A percentile compares a stretch with the other conserved stretches of the same genome.
Evolutionary conservation across 1,284 basidiomycete species (phyloP).

Genomic region (Moesziomyces sp.): DNA sequence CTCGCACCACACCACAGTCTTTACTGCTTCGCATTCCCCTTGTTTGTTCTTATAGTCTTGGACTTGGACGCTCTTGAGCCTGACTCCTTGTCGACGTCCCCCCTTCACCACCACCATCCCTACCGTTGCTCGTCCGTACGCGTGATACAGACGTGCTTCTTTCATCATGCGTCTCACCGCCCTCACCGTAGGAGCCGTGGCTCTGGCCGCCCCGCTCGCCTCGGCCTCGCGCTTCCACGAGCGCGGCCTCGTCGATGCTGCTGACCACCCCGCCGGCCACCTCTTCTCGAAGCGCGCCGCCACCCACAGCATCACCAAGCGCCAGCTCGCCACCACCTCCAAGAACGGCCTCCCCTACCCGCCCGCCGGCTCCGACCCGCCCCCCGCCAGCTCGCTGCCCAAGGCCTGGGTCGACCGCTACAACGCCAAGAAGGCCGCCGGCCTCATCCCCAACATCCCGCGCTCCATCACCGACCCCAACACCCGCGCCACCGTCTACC

Average conservation of each 20-base stretch:
- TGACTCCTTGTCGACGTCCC: background rate
- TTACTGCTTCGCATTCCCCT: conserved; percentile 15
- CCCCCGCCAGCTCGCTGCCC: conserved; percentile 47
- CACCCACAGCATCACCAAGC: conserved; percentile 38
- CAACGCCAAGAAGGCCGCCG: conserved; percentile 73
- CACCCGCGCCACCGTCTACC: conserved; percentile 51
- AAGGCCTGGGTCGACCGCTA: conserved; percentile 77
- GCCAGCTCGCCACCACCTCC: conserved; percentile 43
- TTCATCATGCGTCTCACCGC: conserved; percentile 40
- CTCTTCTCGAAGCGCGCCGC: conserved; percentile 44
- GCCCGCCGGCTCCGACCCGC: conserved; percentile 45
- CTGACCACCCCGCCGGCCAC: conserved; percentile 43
- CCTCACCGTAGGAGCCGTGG: conserved; percentile 39
- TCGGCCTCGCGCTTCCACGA: conserved; percentile 25
- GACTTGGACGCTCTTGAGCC: background rate
- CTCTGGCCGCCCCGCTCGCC: conserved; percentile 39
- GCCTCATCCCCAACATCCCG: conserved; percentile 79
- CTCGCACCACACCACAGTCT: conserved; percentile 30
- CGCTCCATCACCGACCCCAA: conserved; percentile 68
- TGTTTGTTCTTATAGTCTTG: conserved; percentile 6
- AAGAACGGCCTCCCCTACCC: conserved; percentile 59
- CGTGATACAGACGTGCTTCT: background rate
- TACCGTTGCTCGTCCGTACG: background rate
- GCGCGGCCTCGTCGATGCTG: conserved; percentile 38
- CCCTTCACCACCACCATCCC: background rate